Conservation (phyloP, 2,329 filamentous ascomycete genomes). For the Apiospora aurea region DNA sequence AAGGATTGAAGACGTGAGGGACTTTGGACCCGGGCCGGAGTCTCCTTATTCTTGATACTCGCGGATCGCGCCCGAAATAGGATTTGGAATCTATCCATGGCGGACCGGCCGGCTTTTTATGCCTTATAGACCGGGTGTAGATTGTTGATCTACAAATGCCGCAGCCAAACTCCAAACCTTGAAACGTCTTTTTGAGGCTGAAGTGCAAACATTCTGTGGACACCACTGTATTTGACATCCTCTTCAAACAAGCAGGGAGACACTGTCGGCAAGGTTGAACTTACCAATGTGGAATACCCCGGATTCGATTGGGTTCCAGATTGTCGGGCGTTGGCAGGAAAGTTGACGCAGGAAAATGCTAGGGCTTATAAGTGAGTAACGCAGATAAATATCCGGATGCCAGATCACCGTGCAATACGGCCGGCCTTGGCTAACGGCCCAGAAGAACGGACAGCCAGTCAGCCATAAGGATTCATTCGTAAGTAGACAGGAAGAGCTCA, state of each 20-base stretch:
- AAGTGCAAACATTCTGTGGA: neutral
- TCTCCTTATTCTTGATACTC: slow-evolving; percentile 6
- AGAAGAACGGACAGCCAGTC: neutral
- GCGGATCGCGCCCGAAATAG: neutral
- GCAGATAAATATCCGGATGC: neutral
- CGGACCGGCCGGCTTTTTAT: neutral
- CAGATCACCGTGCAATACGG: neutral
- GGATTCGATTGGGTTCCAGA: neutral
- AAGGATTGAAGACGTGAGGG: neutral
- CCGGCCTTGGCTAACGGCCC: neutral
- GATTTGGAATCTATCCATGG: slow-evolving; percentile 7
- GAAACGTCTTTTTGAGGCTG: neutral
- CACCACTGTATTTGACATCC: slow-evolving; percentile 3
- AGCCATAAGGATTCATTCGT: neutral
- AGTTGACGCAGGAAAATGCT: neutral
- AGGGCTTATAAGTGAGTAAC: neutral
- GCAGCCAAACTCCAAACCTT: neutral
- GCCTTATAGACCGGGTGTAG: neutral
- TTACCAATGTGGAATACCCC: neutral
- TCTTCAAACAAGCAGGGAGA: slow-evolving; percentile 1
- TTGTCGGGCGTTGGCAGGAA: neutral
- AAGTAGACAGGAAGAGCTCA: too few species aligned
- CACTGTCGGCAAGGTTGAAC: neutral
- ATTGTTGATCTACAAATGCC: neutral
- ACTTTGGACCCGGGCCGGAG: neutral